phyloP scores from a whole-genome alignment of 2,329 filamentous ascomycete species.

The Paraphaeosphaeria sporulosa region DNA sequence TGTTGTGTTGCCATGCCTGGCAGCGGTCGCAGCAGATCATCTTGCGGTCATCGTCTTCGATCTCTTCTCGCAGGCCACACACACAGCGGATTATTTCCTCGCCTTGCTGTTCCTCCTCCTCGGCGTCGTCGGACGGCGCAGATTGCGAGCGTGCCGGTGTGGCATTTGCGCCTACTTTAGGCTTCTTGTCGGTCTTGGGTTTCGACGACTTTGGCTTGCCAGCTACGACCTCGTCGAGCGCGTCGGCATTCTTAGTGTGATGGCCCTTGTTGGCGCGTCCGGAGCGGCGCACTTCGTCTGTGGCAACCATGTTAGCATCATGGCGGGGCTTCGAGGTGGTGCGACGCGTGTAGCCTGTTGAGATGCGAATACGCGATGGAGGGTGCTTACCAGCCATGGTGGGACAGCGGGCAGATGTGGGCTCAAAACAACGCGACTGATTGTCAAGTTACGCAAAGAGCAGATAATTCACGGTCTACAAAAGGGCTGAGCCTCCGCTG shows the following conservation, averaged over 20 bases:
- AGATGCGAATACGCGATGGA: constrained; percentile 30
- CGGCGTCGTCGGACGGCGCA: constrained; percentile 34
- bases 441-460: constrained; percentile 42
- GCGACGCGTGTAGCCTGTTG: constrained; percentile 22
- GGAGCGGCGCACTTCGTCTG: constrained; percentile 89
- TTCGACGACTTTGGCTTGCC: constrained; percentile 48
- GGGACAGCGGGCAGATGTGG: constrained; percentile 33
- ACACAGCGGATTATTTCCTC: constrained; percentile 90
- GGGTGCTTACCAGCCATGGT: constrained; percentile 69
- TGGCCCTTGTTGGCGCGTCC: constrained; percentile 97
- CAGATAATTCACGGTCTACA: constrained; percentile 47
- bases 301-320: constrained; percentile 36
- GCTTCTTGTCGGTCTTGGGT: constrained; percentile 52
- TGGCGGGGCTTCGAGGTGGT: constrained; percentile 13
- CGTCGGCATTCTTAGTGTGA: constrained; percentile 85
- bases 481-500: constrained; percentile 34
- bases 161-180: constrained; percentile 54
- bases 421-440: constrained; percentile 41
- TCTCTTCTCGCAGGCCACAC: constrained; percentile 74
- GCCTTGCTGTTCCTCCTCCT: constrained; percentile 60
- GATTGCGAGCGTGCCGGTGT: constrained; percentile 42
- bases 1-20: constrained; percentile 95
- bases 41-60: constrained; percentile 77
- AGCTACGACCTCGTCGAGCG: constrained; percentile 40
- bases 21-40: constrained; percentile 98